Conservation (phyloP, 2,329 filamentous ascomycete genomes). For the Calonectria pseudoturangicola region DNA sequence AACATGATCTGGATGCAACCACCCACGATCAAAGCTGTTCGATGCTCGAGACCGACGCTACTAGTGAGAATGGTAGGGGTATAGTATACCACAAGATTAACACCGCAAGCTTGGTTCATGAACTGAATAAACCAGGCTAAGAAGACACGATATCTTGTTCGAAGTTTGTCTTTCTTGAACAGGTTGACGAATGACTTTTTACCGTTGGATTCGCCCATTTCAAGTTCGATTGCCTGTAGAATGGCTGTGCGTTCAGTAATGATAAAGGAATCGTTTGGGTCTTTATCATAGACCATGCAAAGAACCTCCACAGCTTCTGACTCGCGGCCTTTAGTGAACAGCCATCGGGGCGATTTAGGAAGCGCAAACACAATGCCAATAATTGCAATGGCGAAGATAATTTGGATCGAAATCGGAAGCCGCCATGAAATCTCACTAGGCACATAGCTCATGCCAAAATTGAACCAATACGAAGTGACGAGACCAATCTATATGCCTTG, state of each 20-base stretch:
- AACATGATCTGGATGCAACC: constrained; percentile 12
- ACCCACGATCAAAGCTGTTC: not conserved
- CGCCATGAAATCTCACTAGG: not conserved
- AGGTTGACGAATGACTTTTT: not conserved
- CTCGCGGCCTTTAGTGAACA: not conserved
- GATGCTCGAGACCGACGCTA: not conserved
- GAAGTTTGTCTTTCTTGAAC: not conserved
- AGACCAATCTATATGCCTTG: not conserved
- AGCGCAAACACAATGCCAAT: not conserved
- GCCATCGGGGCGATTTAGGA: not conserved
- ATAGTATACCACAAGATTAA: not conserved
- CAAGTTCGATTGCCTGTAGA: not conserved
- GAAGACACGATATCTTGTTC: not conserved
- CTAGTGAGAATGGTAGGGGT: not conserved
- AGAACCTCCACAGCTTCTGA: not conserved
- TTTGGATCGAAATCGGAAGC: not conserved
- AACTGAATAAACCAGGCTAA: not conserved
- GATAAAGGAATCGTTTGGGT: not conserved
- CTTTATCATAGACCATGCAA: not conserved
- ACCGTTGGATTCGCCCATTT: not conserved
- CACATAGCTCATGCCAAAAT: constrained; percentile 9
- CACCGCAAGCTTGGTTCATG: constrained; percentile 4
- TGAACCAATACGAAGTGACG: not conserved
- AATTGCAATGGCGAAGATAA: not conserved
- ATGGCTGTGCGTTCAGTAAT: not conserved